Evolutionary conservation across 441 rosid genomes (phyloP).

Genomic region (Eutrema salsugineum): DNA sequence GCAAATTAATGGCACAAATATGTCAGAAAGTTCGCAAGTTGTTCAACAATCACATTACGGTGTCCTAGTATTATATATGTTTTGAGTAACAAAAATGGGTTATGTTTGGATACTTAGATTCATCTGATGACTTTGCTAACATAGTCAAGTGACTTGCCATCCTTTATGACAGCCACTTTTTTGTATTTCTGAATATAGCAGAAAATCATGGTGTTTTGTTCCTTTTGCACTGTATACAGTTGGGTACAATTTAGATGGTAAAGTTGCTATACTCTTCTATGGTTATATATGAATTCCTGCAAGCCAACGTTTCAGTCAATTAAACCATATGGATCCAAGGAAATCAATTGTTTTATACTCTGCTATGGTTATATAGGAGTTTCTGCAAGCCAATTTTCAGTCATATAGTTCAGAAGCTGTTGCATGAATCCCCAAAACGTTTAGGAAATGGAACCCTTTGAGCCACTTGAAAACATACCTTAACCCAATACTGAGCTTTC

Average conservation of each 20-base stretch:
- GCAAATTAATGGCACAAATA: not conserved
- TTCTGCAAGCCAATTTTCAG: not conserved
- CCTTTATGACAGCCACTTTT: not conserved
- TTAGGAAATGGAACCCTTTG: not conserved
- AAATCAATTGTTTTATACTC: not conserved
- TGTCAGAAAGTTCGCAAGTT: not conserved
- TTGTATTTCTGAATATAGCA: not conserved
- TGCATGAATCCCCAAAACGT: not conserved
- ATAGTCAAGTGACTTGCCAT: not conserved
- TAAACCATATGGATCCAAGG: not conserved
- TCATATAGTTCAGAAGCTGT: not conserved
- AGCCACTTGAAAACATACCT: slow-evolving; percentile 47
- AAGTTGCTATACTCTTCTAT: not conserved
- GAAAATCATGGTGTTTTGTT: not conserved
- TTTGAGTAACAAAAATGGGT: not conserved
- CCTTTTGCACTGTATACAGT: not conserved
- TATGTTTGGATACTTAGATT: not conserved
- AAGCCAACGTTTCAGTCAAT: not conserved
- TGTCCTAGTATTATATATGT: not conserved
- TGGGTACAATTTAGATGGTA: not conserved
- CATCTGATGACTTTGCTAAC: not conserved
- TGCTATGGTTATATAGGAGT: not conserved
- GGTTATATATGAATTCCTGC: not conserved
- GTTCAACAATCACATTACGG: not conserved
- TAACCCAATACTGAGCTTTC: slow-evolving; percentile 98